phyloP scores from a whole-genome alignment of 306 rosid species.

The Rubus parviflorus region DNA sequence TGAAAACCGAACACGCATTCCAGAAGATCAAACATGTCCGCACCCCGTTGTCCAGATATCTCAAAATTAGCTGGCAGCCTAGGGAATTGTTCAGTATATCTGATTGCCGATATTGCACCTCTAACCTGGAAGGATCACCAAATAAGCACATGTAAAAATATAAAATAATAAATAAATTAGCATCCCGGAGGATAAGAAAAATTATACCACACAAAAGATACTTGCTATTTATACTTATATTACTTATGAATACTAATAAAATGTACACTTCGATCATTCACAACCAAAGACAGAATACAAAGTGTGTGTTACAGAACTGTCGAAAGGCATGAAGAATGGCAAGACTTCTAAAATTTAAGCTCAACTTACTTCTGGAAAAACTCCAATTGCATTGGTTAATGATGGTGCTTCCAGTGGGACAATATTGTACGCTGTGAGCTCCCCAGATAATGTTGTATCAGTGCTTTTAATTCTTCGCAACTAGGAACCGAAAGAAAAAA shows the following conservation, averaged over 20 bases:
- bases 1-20: constrained; percentile 91
- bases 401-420: constrained; percentile 80
- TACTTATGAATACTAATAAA: background rate
- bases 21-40: constrained; percentile 91
- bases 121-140: constrained; percentile 61
- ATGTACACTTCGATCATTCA: background rate
- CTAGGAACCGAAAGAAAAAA: constrained; percentile 44
- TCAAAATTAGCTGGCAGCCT: constrained; percentile 71
- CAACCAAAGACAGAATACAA: background rate
- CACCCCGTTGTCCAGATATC: constrained; percentile 68
- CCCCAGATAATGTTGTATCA: constrained; percentile 59
- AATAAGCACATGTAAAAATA: background rate
- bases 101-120: constrained; percentile 78
- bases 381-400: constrained; percentile 80
- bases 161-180: background rate
- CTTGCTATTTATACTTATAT: background rate
- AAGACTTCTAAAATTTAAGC: constrained; percentile 16
- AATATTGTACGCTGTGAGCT: constrained; percentile 81
- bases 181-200: constrained; percentile 17
- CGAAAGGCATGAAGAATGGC: background rate
- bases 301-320: background rate
- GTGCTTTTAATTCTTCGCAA: constrained; percentile 63
- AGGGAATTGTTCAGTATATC: constrained; percentile 75
- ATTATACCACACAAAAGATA: constrained; percentile 10
- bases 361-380: constrained; percentile 87